phyloP scores from a whole-genome alignment of 768 basidiomycete genomes.

The Trametes sanguinea region DNA sequence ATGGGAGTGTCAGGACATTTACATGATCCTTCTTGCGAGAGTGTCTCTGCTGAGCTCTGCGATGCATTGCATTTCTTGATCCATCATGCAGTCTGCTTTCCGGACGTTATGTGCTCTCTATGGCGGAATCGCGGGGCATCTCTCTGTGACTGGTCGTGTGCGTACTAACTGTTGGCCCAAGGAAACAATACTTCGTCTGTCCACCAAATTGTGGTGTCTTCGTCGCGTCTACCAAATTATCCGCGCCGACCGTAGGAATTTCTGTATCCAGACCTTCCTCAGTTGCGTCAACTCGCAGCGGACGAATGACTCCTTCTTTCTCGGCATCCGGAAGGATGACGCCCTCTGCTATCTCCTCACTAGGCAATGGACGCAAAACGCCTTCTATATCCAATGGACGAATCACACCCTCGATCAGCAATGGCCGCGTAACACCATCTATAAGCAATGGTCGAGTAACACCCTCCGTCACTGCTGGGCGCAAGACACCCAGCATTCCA shows the following conservation, averaged over 20 bases:
- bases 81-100: too few relatives aligned
- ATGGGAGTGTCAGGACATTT: too few relatives aligned
- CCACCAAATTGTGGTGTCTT: constrained; percentile 90
- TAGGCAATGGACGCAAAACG: constrained; percentile 52
- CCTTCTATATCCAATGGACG: constrained; percentile 47
- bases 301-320: constrained; percentile 45
- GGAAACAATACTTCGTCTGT: constrained; percentile 84
- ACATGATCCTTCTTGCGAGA: too few relatives aligned
- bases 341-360: constrained; percentile 40
- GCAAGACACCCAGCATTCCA: constrained; percentile 27
- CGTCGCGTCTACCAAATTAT: constrained; percentile 79
- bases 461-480: constrained; percentile 36
- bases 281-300: constrained; percentile 69
- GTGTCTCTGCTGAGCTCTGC: too few relatives aligned
- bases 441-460: constrained; percentile 51
- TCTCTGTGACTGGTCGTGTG: constrained; percentile 3
- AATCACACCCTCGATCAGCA: constrained; percentile 21
- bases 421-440: constrained; percentile 47
- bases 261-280: constrained; percentile 67
- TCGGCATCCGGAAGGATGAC: constrained; percentile 48
- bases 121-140: not conserved
- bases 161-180: constrained; percentile 33
- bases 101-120: too few relatives aligned
- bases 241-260: constrained; percentile 67
- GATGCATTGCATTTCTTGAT: too few relatives aligned